These are phyloP conservation scores for Globisporangium ultimum DNA, from an alignment of 352 stramenopile genomes.

Conservation along the genomic window DNA sequence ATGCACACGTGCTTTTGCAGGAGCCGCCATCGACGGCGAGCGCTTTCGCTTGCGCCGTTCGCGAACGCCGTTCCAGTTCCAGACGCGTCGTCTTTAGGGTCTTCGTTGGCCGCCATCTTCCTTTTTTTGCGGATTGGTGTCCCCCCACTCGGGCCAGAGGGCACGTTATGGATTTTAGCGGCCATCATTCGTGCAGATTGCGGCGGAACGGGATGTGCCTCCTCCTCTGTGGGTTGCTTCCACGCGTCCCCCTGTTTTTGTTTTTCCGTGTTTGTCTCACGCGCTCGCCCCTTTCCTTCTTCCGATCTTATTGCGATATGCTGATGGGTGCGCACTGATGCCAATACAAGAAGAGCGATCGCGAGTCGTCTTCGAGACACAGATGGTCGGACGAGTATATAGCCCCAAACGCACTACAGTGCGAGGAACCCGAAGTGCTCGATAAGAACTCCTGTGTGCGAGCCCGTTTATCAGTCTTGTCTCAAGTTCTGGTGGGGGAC, in stretches of 20 bases:
- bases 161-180: constrained; percentile 17
- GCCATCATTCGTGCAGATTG: constrained; percentile 1
- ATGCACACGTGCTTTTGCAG: constrained; percentile 64
- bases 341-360: background rate
- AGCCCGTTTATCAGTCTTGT: no score
- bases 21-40: constrained; percentile 45
- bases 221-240: background rate
- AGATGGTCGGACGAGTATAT: background rate
- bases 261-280: constrained; percentile 2
- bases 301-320: constrained; percentile 8
- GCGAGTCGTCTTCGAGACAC: constrained; percentile 5
- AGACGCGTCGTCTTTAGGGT: background rate
- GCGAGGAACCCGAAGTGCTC: no score
- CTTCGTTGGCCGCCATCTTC: constrained; percentile 10
- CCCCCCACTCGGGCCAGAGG: background rate
- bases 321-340: background rate
- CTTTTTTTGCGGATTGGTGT: constrained; percentile 12
- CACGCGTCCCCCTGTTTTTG: constrained; percentile 5
- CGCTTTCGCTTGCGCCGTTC: constrained; percentile 26
- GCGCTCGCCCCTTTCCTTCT: background rate
- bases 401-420: no score
- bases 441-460: no score
- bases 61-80: background rate
- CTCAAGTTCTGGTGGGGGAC: no score
- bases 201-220: background rate